Evolutionary conservation across 768 basidiomycete species (phyloP).

Genomic region (Cantharellus cinnabarinus): DNA sequence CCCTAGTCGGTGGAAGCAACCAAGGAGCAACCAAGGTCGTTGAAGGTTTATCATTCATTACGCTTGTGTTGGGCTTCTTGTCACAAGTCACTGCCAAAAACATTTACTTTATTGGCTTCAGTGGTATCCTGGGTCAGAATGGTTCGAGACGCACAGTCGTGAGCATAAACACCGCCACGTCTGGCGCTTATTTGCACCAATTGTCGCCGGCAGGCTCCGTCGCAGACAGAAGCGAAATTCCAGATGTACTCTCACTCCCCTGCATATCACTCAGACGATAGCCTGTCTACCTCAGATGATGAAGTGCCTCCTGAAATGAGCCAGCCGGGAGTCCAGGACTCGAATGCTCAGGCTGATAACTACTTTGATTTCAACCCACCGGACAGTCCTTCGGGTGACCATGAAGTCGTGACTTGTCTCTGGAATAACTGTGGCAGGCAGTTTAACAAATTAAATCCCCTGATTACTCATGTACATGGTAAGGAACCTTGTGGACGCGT

Average conservation of each 20-base stretch:
- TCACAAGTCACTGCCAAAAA: no score
- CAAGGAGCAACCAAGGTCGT: no score
- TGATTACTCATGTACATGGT: neutral
- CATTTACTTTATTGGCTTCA: no score
- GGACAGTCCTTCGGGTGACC: no score
- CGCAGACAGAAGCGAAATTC: neutral
- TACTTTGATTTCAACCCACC: neutral
- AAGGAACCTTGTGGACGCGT: neutral
- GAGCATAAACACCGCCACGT: no score
- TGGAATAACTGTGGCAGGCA: neutral
- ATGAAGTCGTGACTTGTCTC: neutral
- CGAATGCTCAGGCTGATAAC: neutral
- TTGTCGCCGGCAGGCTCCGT: no score
- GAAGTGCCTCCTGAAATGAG: neutral
- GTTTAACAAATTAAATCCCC: neutral
- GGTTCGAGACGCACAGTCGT: neutral
- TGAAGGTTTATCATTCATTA: no score
- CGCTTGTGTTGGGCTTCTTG: no score
- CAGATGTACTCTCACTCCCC: neutral
- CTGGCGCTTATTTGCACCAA: no score
- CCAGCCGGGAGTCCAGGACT: neutral
- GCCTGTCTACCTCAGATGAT: neutral
- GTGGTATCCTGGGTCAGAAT: neutral
- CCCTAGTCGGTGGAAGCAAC: no score
- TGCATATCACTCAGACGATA: neutral